phyloP scores from a whole-genome alignment of 805 yeast species.

The Kregervanrija delftensis region DNA sequence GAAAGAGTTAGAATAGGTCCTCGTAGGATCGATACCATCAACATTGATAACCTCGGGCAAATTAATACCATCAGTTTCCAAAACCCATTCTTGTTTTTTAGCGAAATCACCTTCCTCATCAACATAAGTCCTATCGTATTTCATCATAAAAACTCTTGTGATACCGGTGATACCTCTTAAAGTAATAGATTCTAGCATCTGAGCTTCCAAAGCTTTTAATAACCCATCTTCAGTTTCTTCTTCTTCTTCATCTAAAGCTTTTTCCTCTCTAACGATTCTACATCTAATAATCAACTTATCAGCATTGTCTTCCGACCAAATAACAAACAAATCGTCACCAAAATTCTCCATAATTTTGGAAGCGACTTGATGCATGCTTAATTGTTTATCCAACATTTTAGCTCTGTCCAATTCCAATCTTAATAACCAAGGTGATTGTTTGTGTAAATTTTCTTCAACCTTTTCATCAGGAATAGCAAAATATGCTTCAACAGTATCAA shows the following conservation, averaged over 20 bases:
- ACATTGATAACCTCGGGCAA: constrained; percentile 91
- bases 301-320: constrained; percentile 99
- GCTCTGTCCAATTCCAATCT: constrained; percentile 98
- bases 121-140: constrained; percentile 64
- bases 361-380: constrained; percentile 97
- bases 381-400: constrained; percentile 95
- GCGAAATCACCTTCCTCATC: constrained; percentile 80
- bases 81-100: constrained; percentile 93
- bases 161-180: constrained; percentile 95
- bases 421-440: constrained; percentile 96
- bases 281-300: constrained; percentile 95
- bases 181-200: constrained; percentile 92
- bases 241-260: constrained; percentile 84
- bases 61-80: constrained; percentile 98
- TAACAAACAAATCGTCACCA: constrained; percentile 91
- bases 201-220: constrained; percentile 89
- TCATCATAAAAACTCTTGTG: constrained; percentile 85
- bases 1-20: constrained; percentile 94
- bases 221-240: constrained; percentile 97
- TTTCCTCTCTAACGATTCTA: constrained; percentile 96
- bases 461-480: constrained; percentile 97
- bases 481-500: constrained; percentile 94
- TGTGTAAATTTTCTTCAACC: constrained; percentile 87
- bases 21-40: constrained; percentile 85
- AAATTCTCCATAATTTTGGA: constrained; percentile 88